phyloP scores from a whole-genome alignment of 2,329 filamentous ascomycete genomes.

The Clarireedia sp. region DNA sequence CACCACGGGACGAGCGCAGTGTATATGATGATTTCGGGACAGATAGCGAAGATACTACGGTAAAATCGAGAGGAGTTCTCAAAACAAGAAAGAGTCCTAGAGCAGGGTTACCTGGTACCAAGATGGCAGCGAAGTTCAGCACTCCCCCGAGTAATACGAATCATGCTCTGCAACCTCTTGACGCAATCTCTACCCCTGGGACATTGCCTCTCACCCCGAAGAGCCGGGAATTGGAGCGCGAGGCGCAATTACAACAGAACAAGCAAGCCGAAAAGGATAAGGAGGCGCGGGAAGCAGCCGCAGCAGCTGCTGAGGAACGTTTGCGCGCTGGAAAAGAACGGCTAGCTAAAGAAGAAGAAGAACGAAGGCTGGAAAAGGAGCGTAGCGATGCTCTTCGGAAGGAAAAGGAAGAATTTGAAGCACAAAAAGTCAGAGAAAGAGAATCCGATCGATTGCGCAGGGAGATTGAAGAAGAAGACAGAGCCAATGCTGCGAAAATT shows the following conservation, averaged over 20 bases:
- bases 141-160: slow-evolving; percentile 19
- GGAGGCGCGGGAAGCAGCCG: slow-evolving; percentile 15
- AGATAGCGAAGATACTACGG: slow-evolving; percentile 14
- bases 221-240: slow-evolving; percentile 19
- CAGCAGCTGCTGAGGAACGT: slow-evolving; percentile 18
- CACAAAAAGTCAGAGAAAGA: slow-evolving; percentile 7
- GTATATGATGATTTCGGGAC: slow-evolving; percentile 24
- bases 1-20: slow-evolving; percentile 10
- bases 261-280: slow-evolving; percentile 15
- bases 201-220: slow-evolving; percentile 23
- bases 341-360: slow-evolving; percentile 13
- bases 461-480: slow-evolving; percentile 6
- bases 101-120: slow-evolving; percentile 12
- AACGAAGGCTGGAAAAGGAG: slow-evolving; percentile 12
- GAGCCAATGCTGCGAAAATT: slow-evolving; percentile 3
- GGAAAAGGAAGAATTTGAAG: slow-evolving; percentile 15
- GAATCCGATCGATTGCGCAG: slow-evolving; percentile 10
- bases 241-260: slow-evolving; percentile 12
- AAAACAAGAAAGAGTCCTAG: slow-evolving; percentile 16
- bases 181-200: slow-evolving; percentile 9
- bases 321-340: slow-evolving; percentile 14
- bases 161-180: slow-evolving; percentile 9
- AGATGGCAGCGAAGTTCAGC: slow-evolving; percentile 17
- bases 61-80: slow-evolving; percentile 14
- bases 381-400: slow-evolving; percentile 7